Percentiles rank a stretch among this genome's conserved stretches.
Evolutionary conservation across 2,329 filamentous ascomycete species (phyloP).

Genomic region (Claviceps sp.): DNA sequence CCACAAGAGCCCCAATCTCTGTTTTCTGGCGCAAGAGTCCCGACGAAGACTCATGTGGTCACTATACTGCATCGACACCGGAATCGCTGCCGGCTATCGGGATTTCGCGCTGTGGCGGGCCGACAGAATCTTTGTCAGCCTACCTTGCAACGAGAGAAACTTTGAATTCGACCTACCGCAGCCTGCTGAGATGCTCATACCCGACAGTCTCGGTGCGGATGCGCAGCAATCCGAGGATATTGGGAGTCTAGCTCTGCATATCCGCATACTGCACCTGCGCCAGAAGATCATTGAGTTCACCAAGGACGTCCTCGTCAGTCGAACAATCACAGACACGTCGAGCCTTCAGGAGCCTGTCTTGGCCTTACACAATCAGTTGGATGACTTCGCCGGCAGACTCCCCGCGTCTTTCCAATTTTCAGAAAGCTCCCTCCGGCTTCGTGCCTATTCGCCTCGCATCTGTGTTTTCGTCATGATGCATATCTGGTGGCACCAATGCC

Average conservation of each 20-base stretch:
- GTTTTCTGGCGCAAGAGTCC: constrained; percentile 28
- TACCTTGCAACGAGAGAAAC: constrained; percentile 31
- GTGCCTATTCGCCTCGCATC: constrained; percentile 42
- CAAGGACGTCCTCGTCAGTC: constrained; percentile 25
- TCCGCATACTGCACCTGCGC: constrained; percentile 41
- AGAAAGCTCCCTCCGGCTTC: constrained; percentile 40
- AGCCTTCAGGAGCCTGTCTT: constrained; percentile 29
- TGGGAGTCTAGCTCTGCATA: constrained; percentile 41
- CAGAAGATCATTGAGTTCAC: constrained; percentile 41
- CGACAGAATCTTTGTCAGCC: constrained; percentile 26
- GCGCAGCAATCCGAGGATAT: constrained; percentile 32
- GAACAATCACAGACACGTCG: constrained; percentile 28
- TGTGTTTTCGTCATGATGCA: constrained; percentile 48
- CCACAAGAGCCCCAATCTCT: constrained; percentile 26
- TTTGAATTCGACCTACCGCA: constrained; percentile 46
- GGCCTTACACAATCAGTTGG: constrained; percentile 33
- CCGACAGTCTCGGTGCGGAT: constrained; percentile 29
- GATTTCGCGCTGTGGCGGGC: constrained; percentile 31
- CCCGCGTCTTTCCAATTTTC: constrained; percentile 45
- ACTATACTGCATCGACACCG: constrained; percentile 28
- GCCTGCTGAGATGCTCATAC: constrained; percentile 36
- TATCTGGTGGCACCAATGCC: constrained; percentile 45
- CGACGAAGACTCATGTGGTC: constrained; percentile 31
- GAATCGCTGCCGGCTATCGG: constrained; percentile 28
- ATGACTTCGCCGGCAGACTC: constrained; percentile 38